Evolutionary conservation across 2,329 filamentous ascomycete species (phyloP).

Genomic region (Colletotrichum lini): DNA sequence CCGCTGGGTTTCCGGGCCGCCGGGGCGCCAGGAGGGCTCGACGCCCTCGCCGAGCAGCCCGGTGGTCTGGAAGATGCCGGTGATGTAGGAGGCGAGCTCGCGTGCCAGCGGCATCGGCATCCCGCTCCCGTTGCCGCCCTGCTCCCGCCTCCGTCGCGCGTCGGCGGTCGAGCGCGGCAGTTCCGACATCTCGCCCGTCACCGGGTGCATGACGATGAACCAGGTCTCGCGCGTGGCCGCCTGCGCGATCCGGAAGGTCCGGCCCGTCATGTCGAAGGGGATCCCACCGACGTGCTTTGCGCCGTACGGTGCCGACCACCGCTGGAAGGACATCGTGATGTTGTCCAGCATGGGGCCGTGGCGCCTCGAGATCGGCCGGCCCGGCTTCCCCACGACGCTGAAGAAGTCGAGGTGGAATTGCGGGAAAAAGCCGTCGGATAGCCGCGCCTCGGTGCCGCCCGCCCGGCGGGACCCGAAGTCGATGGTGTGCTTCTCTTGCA

Average conservation of each 20-base stretch:
- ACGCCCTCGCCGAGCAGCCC: slow-evolving; percentile 9
- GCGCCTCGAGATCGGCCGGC: neutral
- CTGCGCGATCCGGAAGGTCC: slow-evolving; percentile 21
- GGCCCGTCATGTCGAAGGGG: slow-evolving; percentile 11
- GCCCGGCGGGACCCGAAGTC: neutral
- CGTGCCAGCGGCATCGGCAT: neutral
- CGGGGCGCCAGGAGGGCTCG: slow-evolving; percentile 15
- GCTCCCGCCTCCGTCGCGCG: neutral
- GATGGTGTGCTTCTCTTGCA: too few relatives aligned
- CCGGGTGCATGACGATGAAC: slow-evolving; percentile 27
- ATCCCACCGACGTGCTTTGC: slow-evolving; percentile 19
- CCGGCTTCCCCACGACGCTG: slow-evolving; percentile 12
- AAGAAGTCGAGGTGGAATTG: slow-evolving; percentile 24
- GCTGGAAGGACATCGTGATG: neutral
- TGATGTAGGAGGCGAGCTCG: slow-evolving; percentile 20
- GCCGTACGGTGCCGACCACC: neutral
- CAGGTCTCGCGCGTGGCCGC: slow-evolving; percentile 18
- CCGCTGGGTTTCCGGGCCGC: slow-evolving; percentile 1
- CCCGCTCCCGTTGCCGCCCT: neutral
- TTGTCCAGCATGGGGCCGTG: slow-evolving; percentile 5
- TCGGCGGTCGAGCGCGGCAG: too few relatives aligned
- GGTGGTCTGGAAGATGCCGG: neutral
- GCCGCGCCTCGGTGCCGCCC: neutral
- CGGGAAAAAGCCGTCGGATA: neutral
- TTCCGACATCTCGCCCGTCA: neutral